These are phyloP conservation scores for Aspergillus niger DNA, from an alignment of 2,329 filamentous ascomycete species.

Conservation along the genomic window DNA sequence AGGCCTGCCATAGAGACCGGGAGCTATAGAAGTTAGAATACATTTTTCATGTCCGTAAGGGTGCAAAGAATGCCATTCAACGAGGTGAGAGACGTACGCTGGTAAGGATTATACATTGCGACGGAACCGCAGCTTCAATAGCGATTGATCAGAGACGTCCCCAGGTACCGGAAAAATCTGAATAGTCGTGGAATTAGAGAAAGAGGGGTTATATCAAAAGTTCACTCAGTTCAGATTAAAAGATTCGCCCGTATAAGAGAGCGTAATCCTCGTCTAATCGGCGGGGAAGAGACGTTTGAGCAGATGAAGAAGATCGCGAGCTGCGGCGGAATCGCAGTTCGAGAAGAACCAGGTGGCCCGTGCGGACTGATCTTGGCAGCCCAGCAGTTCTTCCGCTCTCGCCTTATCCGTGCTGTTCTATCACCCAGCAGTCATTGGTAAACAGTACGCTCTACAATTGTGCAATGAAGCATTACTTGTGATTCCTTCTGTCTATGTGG, in stretches of 20 bases:
- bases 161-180: neutral
- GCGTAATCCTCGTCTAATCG: neutral
- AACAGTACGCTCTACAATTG: neutral
- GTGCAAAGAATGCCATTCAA: neutral
- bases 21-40: conserved; percentile 30
- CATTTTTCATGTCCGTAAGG: neutral
- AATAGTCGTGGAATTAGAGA: neutral
- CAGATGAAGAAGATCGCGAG: conserved; percentile 9
- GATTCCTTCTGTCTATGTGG: no score
- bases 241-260: neutral
- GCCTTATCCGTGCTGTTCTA: neutral
- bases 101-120: conserved; percentile 50
- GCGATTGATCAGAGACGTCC: neutral
- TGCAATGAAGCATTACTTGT: no score
- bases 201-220: neutral
- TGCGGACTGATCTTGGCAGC: conserved; percentile 14
- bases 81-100: conserved; percentile 35
- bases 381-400: neutral
- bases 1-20: conserved; percentile 68
- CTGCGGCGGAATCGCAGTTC: conserved; percentile 15
- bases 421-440: no score
- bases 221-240: neutral
- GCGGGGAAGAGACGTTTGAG: neutral
- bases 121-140: conserved; percentile 19
- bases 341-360: conserved; percentile 20